These are phyloP conservation scores for Candida sonorensis DNA, from an alignment of 805 yeast species.

Conservation along the genomic window DNA sequence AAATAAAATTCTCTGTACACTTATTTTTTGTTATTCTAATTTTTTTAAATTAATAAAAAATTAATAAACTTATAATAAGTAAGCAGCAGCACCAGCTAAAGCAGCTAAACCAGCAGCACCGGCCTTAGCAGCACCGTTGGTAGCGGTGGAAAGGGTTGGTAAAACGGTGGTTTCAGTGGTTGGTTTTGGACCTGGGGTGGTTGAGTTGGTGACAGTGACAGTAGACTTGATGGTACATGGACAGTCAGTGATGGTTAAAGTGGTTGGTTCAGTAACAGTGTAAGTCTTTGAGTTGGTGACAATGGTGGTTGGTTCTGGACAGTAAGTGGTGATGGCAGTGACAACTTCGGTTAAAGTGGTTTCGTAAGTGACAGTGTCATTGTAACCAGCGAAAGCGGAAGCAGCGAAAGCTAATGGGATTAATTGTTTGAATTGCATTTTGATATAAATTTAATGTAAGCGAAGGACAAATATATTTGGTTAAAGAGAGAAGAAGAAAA, in stretches of 20 bases:
- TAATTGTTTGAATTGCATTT: slow-evolving; percentile 30
- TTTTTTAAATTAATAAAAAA: too few relatives aligned
- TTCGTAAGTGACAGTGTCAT: slow-evolving; percentile 40
- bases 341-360: slow-evolving; percentile 46
- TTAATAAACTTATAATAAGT: slow-evolving; percentile 29
- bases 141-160: slow-evolving; percentile 19
- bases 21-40: too few relatives aligned
- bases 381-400: slow-evolving; percentile 40
- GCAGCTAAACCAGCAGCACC: slow-evolving; percentile 35
- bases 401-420: slow-evolving; percentile 30
- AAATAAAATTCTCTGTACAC: too few relatives aligned
- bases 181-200: slow-evolving; percentile 9
- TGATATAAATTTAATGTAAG: slow-evolving; percentile 14
- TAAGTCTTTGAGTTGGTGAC: slow-evolving; percentile 61
- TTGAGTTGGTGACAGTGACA: slow-evolving; percentile 14
- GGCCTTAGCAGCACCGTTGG: slow-evolving; percentile 29
- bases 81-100: slow-evolving; percentile 33
- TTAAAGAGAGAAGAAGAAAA: slow-evolving; percentile 1
- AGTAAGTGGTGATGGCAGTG: slow-evolving; percentile 73
- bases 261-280: slow-evolving; percentile 73
- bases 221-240: slow-evolving; percentile 58
- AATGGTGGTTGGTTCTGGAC: slow-evolving; percentile 68
- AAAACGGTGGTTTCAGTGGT: slow-evolving; percentile 12
- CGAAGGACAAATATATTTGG: slow-evolving; percentile 30
- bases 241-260: slow-evolving; percentile 79